phyloP scores from a whole-genome alignment of 768 basidiomycete species.

The Pisolithus albus region DNA sequence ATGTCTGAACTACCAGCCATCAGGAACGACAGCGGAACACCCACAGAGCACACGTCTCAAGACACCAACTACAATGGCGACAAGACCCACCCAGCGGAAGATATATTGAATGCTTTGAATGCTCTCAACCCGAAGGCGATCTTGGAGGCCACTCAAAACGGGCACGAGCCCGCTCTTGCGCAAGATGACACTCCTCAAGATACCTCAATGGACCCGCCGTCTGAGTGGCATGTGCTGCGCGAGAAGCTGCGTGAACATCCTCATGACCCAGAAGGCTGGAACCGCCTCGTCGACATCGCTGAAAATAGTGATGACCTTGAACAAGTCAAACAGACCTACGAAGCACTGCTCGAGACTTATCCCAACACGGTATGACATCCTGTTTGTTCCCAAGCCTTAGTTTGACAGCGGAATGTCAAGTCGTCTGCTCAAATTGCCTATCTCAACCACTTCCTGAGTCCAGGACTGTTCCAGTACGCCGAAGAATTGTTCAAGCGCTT shows the following conservation, averaged over 20 bases:
- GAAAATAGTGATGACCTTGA: constrained; percentile 73
- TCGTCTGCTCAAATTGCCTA: constrained; percentile 81
- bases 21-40: constrained; percentile 18
- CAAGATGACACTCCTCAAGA: constrained; percentile 20
- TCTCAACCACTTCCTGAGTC: constrained; percentile 67
- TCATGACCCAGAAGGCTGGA: constrained; percentile 72
- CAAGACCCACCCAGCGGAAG: constrained; percentile 31
- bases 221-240: constrained; percentile 63
- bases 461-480: constrained; percentile 63
- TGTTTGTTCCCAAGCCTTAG: constrained; percentile 17
- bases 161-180: constrained; percentile 17
- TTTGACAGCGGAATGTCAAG: constrained; percentile 36
- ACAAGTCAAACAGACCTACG: constrained; percentile 75
- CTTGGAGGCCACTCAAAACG: constrained; percentile 20
- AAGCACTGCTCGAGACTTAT: constrained; percentile 74
- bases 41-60: constrained; percentile 20
- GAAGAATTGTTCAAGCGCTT: constrained; percentile 88
- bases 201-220: constrained; percentile 33
- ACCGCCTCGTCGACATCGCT: constrained; percentile 69
- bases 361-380: constrained; percentile 80
- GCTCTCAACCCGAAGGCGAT: constrained; percentile 27
- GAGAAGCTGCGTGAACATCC: constrained; percentile 59
- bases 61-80: constrained; percentile 24
- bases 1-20: constrained; percentile 33
- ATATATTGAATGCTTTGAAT: constrained; percentile 31